Conservation (phyloP, 2,329 filamentous ascomycete species). For the Emergomyces africanus region DNA sequence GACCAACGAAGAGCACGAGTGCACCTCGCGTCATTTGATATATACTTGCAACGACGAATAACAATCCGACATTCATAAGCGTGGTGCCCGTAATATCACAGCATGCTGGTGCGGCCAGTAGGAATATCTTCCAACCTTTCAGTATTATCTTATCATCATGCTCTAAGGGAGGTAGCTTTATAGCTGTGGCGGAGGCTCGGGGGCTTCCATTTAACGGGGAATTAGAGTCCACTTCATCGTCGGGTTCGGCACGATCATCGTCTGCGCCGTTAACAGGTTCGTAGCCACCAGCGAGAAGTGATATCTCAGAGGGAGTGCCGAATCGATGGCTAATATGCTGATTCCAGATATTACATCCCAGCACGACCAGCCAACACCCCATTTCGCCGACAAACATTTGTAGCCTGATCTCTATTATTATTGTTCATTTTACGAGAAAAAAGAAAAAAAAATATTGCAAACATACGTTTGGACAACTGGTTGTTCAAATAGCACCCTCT, state of each 20-base stretch:
- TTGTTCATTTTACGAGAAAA: not conserved
- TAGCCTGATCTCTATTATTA: constrained; percentile 30
- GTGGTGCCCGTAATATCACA: constrained; percentile 94
- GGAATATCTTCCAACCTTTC: constrained; percentile 54
- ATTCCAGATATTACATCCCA: constrained; percentile 53
- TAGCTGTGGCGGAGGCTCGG: constrained; percentile 37
- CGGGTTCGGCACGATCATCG: constrained; percentile 32
- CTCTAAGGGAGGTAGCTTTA: constrained; percentile 31
- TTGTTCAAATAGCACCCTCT: constrained; percentile 71
- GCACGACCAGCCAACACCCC: constrained; percentile 89
- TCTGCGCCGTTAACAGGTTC: constrained; percentile 46
- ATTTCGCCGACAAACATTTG: constrained; percentile 98
- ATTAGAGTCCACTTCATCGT: constrained; percentile 35
- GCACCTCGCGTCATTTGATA: constrained; percentile 98
- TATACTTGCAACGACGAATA: constrained; percentile 90
- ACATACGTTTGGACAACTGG: constrained; percentile 77
- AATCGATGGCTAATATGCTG: constrained; percentile 35
- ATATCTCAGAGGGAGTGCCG: constrained; percentile 25
- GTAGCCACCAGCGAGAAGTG: constrained; percentile 46
- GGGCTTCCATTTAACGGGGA: constrained; percentile 27
- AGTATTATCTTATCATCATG: constrained; percentile 49
- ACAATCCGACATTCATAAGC: constrained; percentile 88
- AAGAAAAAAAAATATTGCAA: not conserved
- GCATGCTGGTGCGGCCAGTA: constrained; percentile 75
- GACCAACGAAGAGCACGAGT: constrained; percentile 84